These are phyloP conservation scores for Mucor indicus DNA, from an alignment of 371 early-diverging fungal species.

Conservation along the genomic window DNA sequence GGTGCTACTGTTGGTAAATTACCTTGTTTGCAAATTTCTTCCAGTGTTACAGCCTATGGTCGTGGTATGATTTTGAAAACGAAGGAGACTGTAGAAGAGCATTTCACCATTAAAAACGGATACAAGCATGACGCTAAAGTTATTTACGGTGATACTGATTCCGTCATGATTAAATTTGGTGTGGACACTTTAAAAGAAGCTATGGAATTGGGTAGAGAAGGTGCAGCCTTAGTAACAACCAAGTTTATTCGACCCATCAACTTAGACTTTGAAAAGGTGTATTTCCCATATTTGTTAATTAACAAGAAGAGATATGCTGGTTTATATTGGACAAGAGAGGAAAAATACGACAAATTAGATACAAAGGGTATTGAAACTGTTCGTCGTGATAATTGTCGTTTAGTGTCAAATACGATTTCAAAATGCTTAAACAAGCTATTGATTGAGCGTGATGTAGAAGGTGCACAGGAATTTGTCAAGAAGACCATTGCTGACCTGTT, in stretches of 20 bases:
- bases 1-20: constrained; percentile 97
- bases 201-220: constrained; percentile 89
- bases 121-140: constrained; percentile 90
- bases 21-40: constrained; percentile 98
- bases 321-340: constrained; percentile 94
- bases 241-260: constrained; percentile 95
- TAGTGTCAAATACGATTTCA: constrained; percentile 94
- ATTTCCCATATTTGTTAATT: constrained; percentile 97
- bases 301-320: constrained; percentile 99
- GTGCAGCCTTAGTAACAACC: constrained; percentile 84
- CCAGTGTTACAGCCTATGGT: constrained; percentile 98
- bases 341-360: constrained; percentile 95
- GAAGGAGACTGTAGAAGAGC: constrained; percentile 85
- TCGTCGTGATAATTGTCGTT: constrained; percentile 97
- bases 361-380: constrained; percentile 99
- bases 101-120: constrained; percentile 83
- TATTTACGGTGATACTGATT: constrained; percentile 99
- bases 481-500: constrained; percentile 90
- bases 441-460: constrained; percentile 89
- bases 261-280: constrained; percentile 99
- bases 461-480: constrained; percentile 90
- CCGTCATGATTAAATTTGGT: constrained; percentile 99
- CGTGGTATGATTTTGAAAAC: constrained; percentile 98
- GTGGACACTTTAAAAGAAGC: constrained; percentile 76
- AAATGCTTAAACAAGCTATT: constrained; percentile 92